phyloP scores from a whole-genome alignment of 768 basidiomycete genomes.

The Leucosporidium creatinivorum region DNA sequence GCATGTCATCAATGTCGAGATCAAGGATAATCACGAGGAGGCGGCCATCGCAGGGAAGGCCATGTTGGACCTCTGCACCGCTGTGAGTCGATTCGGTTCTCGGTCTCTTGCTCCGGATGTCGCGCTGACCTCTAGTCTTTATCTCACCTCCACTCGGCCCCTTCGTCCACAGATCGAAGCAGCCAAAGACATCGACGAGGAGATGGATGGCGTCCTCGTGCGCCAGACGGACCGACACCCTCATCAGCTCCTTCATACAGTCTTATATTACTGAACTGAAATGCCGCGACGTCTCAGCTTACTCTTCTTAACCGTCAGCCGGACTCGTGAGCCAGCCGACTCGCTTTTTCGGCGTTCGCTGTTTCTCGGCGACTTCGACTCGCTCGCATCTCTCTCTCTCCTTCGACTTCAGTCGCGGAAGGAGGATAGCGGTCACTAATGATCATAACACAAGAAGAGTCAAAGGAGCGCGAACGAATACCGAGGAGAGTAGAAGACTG shows the following conservation, averaged over 20 bases:
- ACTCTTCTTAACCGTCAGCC: no score
- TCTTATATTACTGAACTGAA: conserved; percentile 69
- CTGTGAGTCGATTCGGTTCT: conserved; percentile 53
- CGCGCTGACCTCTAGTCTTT: background rate
- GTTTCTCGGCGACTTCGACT: no score
- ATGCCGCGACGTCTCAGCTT: no score
- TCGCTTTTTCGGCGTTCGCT: no score
- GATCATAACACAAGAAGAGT: no score
- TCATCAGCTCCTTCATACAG: conserved; percentile 80
- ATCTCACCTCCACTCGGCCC: conserved; percentile 19
- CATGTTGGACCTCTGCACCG: conserved; percentile 79
- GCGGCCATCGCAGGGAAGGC: conserved; percentile 92
- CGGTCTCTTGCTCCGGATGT: background rate
- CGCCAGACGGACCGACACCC: conserved; percentile 82
- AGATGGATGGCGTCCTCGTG: conserved; percentile 78
- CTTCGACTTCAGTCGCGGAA: no score
- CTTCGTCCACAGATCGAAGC: conserved; percentile 65
- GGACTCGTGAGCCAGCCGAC: no score
- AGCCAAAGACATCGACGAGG: conserved; percentile 78
- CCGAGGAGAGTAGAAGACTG: no score
- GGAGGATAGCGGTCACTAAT: no score
- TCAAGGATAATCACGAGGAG: conserved; percentile 98
- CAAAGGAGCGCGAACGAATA: no score
- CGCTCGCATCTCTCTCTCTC: no score
- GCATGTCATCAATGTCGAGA: conserved; percentile 94